Evolutionary conservation across 2,329 filamentous ascomycete species (phyloP).

Genomic region (Fusarium miscanthi): DNA sequence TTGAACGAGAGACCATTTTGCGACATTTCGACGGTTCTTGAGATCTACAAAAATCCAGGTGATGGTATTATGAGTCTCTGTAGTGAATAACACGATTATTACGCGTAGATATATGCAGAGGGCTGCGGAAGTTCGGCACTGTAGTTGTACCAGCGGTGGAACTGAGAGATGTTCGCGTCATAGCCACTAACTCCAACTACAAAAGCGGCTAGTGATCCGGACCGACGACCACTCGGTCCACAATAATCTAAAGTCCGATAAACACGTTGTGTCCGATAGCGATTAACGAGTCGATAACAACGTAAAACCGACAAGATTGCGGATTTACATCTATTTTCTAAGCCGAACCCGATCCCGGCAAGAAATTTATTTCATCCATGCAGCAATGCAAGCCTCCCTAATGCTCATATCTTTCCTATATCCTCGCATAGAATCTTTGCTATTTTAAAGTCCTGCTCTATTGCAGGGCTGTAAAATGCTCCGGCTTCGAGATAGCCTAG

Average conservation of each 20-base stretch:
- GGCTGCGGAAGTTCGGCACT: neutral
- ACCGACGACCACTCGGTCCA: neutral
- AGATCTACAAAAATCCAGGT: too few species aligned
- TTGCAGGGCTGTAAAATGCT: slow-evolving; percentile 6
- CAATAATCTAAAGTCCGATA: neutral
- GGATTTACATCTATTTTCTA: neutral
- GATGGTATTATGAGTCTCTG: too few species aligned
- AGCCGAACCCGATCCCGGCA: neutral
- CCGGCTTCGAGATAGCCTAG: slow-evolving; percentile 6
- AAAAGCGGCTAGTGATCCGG: neutral
- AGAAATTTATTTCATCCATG: accelerated
- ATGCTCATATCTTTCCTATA: slow-evolving; percentile 10
- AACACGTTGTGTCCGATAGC: neutral
- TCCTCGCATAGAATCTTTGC: slow-evolving; percentile 25
- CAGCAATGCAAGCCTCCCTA: neutral
- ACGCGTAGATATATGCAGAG: neutral
- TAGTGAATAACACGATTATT: neutral
- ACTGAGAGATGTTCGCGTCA: slow-evolving; percentile 8
- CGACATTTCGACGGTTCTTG: neutral
- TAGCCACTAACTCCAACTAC: neutral
- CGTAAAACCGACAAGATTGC: neutral
- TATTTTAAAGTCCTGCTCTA: slow-evolving; percentile 31
- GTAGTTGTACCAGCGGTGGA: neutral
- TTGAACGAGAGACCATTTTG: slow-evolving; percentile 49
- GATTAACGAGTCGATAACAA: neutral